phyloP scores from a whole-genome alignment of 805 yeast species.

The Saccharomyces cerevisiae region DNA sequence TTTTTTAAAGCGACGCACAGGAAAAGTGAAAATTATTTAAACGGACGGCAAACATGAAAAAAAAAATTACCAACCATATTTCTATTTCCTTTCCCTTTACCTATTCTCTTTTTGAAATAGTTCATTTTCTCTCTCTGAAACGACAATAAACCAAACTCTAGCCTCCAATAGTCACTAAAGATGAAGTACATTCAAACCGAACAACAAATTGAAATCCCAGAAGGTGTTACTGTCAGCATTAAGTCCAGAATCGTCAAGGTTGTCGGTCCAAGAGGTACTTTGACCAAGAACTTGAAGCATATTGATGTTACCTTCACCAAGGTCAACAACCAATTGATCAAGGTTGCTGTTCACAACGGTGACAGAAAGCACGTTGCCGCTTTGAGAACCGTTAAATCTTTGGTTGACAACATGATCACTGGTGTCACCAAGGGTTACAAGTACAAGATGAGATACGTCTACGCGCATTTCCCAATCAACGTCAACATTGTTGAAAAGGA shows the following conservation, averaged over 20 bases:
- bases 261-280: constrained; percentile 95
- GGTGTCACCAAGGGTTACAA: constrained; percentile 99
- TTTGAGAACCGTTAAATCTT: constrained; percentile 95
- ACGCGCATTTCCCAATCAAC: constrained; percentile 99
- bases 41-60: not conserved
- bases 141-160: not conserved
- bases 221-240: constrained; percentile 85
- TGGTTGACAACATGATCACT: constrained; percentile 85
- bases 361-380: constrained; percentile 99
- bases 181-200: constrained; percentile 87
- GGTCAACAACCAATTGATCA: constrained; percentile 57
- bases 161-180: constrained; percentile 4
- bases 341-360: constrained; percentile 94
- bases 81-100: not conserved
- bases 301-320: constrained; percentile 89
- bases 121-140: not conserved
- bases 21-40: not conserved
- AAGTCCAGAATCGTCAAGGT: constrained; percentile 86
- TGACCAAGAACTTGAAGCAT: constrained; percentile 86
- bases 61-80: not conserved
- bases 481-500: constrained; percentile 83
- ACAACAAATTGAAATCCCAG: constrained; percentile 79
- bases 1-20: not conserved
- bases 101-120: not conserved
- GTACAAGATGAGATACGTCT: constrained; percentile 99